Base-by-base conservation (phyloP, 371 early-diverging fungal species). In the Mortierella sp. region DNA sequence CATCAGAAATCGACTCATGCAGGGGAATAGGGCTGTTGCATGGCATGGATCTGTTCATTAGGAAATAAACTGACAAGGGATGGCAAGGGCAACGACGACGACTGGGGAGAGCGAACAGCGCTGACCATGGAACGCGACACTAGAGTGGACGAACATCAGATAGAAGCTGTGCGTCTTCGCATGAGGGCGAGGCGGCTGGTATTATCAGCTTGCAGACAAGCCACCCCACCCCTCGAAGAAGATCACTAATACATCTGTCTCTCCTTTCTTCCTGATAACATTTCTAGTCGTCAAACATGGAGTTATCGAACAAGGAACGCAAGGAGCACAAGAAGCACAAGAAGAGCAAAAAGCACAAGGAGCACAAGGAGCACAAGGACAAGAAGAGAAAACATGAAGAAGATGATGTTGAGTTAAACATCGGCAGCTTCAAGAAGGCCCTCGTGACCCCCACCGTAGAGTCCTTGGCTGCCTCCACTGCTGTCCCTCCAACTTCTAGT, bases 351-450 rank as follows among this genome's bases (percentile, higher is more conserved):
- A 76, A 70, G 49, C 29, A 58, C 43, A 79, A 32, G 70, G 74
- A 70, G 29, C 74, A 74, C n/a, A 68, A 79, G 70, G 51, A 75
- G 7, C 48, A 76, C 49, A 81, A 76, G 27, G 44, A 58, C 35
- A 80, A 80, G 74, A 81, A 81, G 60, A 73, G 81, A 60, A 81
- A 77, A 44, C 68, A 68, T 18, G 68, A 76, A 27, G 74, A 41
- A 24, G 75, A 55, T 3, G 74, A 70, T 1, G 41, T 41, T 41
- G 68, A 74, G 0, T 49, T 72, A 48, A 77, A 76, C 43, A 58
- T 56, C 14, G 75, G 74, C 41, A 44, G 35, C 32, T 76, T 81
- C 77, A 74, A 81, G 77, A 81, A 81, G 54, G 77, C 81, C 18
- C 74, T 80, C 6, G 71, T 75, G 27, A 75, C 80, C 1, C 75